Evolutionary conservation across 1,284 basidiomycete species (phyloP), one percentile per base, ranked within the genome.

Genomic region (Ganoderma meredithae): DNA sequence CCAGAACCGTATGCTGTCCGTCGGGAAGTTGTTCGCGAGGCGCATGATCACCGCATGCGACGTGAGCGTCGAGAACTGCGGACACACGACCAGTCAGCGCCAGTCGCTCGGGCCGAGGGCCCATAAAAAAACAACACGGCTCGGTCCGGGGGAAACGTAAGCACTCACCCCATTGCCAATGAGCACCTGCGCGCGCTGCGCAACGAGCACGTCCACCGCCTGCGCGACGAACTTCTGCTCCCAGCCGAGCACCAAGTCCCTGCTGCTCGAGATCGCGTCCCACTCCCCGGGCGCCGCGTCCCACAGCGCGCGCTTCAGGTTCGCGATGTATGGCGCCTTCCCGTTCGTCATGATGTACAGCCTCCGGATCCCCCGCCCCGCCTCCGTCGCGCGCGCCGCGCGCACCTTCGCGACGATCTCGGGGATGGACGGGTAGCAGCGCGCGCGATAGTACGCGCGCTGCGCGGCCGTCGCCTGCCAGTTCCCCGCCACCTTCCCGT

Each of bases 271-370:
- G n/a, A 79, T 70, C 60, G 60, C 58, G 41, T 75, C 65, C 77
- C 76, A 79, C 36, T 70, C 68, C 25, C 36, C 36, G 6, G 36
- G 36, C 7, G 68, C 69, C 36, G 39, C 71, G 49, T 43, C 61
- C 59, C 62, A 52, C 41, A 88, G 71, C 33, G 81, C 83, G 0
- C 68, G 64, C 72, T 82, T 82, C 31, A 90, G 79, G 67, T 86
- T 81, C 1, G 72, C 52, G 33, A 81, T 61, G 76, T 82, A 83
- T 62, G 75, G 76, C 43, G 52, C 65, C 25, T 80, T 74, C 1
- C 81, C 88, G 62, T 90, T 89, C 44, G 88, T 88, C 84, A 89
- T 84, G 61, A 90, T 79, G 71, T 86, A 88, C 31, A 89, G 60
- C 63, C 74, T 74, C 68, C 76, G 73, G 62, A 85, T 70, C 47